Base-by-base conservation (phyloP, 2,329 filamentous ascomycete genomes). In the Gyromitra esculenta region DNA sequence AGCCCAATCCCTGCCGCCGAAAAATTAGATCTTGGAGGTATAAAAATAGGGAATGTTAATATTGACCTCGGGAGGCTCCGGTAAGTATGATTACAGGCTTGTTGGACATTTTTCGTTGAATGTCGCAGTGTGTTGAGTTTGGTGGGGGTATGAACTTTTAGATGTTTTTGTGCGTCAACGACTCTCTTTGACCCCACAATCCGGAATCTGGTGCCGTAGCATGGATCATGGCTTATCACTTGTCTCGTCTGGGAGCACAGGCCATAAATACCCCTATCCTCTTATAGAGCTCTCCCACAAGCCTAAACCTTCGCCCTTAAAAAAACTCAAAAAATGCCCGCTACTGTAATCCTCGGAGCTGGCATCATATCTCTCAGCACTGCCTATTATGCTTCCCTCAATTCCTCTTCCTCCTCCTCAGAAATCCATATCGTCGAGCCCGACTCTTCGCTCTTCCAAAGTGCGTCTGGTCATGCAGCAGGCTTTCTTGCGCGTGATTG, bases 401-500 rank as follows among this genome's bases (percentile, higher is more conserved):
- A 31, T 31, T 31, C 25, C 21, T 84, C 67, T 81, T 83, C 57
- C 59, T 83, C 85, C 3, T 79, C 84, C 21, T 43, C 37, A 11
- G 84, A 85, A 41, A 89, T 91, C 67, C 87, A 89, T 77, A 83
- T 91, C 25, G 78, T 91, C 50, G 89, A 91, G 80, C 84, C 87
- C 5, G 87, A 87, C 3, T 82, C 85, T 0, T 82, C 88, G 77
- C 86, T 94, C 41, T 93, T 94, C 83, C 87, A 88, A 9, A 92
- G 90, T 39, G 91, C 92, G 0, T 94, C 91, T 1, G 91, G 92
- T 0, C 90, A 88, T 79, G 91, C 91, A 0, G 92, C 87, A 18
- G 92, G 92, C 0, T 95, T 94, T 81, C 81, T 94, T 7, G 91
- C 91, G 0, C 86, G 85, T 43, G 90, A 94, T 82, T 94, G 91